phyloP scores from a whole-genome alignment of 2,329 filamentous ascomycete genomes.

The Cladosporium oxysporum region DNA sequence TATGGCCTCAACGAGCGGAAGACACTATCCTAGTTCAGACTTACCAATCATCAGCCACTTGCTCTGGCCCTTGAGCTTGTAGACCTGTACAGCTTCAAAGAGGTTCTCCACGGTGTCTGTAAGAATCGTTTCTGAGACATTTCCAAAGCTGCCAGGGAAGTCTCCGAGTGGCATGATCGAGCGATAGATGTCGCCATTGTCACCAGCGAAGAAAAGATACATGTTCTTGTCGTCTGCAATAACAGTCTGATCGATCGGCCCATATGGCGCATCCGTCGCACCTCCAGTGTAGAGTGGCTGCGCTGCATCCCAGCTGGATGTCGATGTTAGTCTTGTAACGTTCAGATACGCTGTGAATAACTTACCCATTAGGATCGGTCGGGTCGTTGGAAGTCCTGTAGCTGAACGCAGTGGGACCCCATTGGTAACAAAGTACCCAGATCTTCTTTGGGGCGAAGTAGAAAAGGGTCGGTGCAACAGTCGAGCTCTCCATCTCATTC shows the following conservation, averaged over 20 bases:
- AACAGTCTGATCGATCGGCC: constrained; percentile 63
- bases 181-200: constrained; percentile 68
- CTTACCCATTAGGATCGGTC: constrained; percentile 60
- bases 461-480: constrained; percentile 65
- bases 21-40: neutral
- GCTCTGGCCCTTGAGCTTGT: constrained; percentile 54
- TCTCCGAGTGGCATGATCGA: constrained; percentile 62
- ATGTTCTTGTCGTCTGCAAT: constrained; percentile 63
- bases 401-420: constrained; percentile 60
- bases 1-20: neutral
- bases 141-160: constrained; percentile 64
- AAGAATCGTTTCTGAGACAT: constrained; percentile 50
- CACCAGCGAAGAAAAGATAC: constrained; percentile 68
- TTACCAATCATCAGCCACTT: constrained; percentile 64
- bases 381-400: constrained; percentile 63
- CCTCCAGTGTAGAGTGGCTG: constrained; percentile 55
- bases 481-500: constrained; percentile 48
- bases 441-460: constrained; percentile 61
- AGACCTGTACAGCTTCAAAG: constrained; percentile 69
- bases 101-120: constrained; percentile 58
- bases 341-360: constrained; percentile 42
- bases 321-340: neutral
- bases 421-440: constrained; percentile 66
- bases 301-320: constrained; percentile 30
- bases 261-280: constrained; percentile 54